Evolutionary conservation across 2,329 filamentous ascomycete species (phyloP).

Genomic region (Triangularia setosa): DNA sequence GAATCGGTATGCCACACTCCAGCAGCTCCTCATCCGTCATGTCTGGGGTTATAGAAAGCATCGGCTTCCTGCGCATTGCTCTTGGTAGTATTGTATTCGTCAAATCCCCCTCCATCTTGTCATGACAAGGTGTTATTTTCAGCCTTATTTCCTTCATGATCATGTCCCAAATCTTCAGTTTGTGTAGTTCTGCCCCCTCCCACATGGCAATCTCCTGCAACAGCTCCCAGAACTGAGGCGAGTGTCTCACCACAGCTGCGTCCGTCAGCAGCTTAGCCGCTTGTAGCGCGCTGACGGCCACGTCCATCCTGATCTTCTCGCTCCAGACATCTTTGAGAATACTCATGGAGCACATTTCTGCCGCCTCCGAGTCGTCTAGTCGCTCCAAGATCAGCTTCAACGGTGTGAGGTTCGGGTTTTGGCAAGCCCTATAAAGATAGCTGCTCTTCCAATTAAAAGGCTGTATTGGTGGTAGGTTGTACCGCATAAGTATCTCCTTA

Average conservation of each 20-base stretch:
- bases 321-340: slow-evolving; percentile 20
- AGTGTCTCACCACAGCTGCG: not conserved
- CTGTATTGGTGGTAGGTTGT: slow-evolving; percentile 17
- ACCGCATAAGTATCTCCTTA: slow-evolving; percentile 21
- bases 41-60: not conserved
- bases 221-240: slow-evolving; percentile 1
- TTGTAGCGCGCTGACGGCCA: slow-evolving; percentile 11
- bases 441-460: not conserved
- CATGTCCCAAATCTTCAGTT: not conserved
- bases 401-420: slow-evolving; percentile 16
- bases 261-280: slow-evolving; percentile 17
- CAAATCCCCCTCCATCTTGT: not conserved
- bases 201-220: slow-evolving; percentile 12
- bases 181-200: slow-evolving; percentile 1
- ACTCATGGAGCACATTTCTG: slow-evolving; percentile 3
- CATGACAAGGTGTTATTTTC: not conserved
- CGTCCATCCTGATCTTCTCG: slow-evolving; percentile 3
- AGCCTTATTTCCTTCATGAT: slow-evolving; percentile 15
- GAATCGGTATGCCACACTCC: not conserved
- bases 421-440: slow-evolving; percentile 21
- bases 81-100: not conserved
- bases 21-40: not conserved
- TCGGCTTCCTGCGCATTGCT: not conserved
- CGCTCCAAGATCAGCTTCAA: slow-evolving; percentile 20
- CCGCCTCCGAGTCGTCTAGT: slow-evolving; percentile 16